phyloP scores from a whole-genome alignment of 116 monocot species.

The Iris pallida region DNA sequence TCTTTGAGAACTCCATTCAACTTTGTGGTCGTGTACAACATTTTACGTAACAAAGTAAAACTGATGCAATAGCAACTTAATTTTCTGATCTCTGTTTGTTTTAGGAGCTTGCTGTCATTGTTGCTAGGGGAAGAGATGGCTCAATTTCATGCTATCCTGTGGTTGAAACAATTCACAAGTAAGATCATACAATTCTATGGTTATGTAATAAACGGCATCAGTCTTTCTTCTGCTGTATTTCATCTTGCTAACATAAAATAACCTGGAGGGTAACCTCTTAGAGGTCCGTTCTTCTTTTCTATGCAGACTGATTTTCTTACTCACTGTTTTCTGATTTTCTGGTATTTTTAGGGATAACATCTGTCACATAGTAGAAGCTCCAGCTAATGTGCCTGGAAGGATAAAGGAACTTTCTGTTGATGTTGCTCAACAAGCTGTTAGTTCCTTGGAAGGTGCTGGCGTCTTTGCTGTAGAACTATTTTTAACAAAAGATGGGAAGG shows the following conservation, averaged over 20 bases:
- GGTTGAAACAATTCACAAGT: slow-evolving; percentile 94
- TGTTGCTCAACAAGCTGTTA: slow-evolving; percentile 69
- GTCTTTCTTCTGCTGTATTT: background rate
- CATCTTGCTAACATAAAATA: background rate
- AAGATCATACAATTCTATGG: slow-evolving; percentile 20
- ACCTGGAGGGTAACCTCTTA: background rate
- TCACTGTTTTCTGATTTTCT: background rate
- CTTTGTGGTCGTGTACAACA: too few relatives aligned
- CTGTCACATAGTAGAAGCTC: slow-evolving; percentile 91
- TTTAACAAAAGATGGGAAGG: slow-evolving; percentile 65
- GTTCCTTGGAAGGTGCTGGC: slow-evolving; percentile 83
- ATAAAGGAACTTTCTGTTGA: slow-evolving; percentile 50
- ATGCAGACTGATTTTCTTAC: too few relatives aligned
- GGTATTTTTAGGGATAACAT: slow-evolving; percentile 68
- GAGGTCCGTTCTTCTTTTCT: background rate
- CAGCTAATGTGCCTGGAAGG: slow-evolving; percentile 65
- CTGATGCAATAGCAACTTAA: too few relatives aligned
- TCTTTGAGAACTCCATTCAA: too few relatives aligned
- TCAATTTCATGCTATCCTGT: slow-evolving; percentile 71
- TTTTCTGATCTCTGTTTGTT: slow-evolving; percentile 13
- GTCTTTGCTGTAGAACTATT: slow-evolving; percentile 94
- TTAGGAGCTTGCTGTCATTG: slow-evolving; percentile 90
- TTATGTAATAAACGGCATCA: background rate
- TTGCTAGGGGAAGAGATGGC: slow-evolving; percentile 75
- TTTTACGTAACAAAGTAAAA: too few relatives aligned